Evolutionary conservation across 2,329 filamentous ascomycete genomes (phyloP).

Genomic region (Trichoderma gracile): DNA sequence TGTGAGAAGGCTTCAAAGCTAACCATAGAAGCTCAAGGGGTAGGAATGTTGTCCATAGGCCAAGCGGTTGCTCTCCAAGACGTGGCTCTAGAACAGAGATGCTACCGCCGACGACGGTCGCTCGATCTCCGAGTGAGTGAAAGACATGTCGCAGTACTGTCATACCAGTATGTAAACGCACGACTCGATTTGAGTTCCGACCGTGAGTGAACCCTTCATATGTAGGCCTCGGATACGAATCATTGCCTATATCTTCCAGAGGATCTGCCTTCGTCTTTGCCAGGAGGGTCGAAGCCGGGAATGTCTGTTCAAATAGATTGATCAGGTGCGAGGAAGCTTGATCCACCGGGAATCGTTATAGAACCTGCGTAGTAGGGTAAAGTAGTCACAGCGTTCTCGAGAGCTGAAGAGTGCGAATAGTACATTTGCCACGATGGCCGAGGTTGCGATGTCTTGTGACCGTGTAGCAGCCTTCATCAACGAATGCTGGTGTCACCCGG

Average conservation of each 20-base stretch:
- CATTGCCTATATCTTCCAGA: not conserved
- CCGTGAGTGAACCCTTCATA: not conserved
- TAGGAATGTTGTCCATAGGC: not conserved
- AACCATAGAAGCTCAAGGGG: not conserved
- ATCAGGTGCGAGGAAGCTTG: too few relatives aligned
- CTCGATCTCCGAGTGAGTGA: not conserved
- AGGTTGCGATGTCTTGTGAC: too few relatives aligned
- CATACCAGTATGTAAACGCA: not conserved
- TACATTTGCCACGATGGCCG: too few relatives aligned
- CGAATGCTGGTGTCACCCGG: too few relatives aligned
- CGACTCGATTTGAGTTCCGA: not conserved
- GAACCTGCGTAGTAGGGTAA: too few relatives aligned
- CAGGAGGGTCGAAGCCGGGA: too few relatives aligned
- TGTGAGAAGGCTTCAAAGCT: not conserved
- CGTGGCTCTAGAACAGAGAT: not conserved
- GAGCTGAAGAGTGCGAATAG: too few relatives aligned
- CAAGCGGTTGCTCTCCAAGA: not conserved
- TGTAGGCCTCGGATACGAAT: not conserved
- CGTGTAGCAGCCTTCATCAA: too few relatives aligned
- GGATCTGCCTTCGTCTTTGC: too few relatives aligned
- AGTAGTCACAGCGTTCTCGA: too few relatives aligned
- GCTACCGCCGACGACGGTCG: not conserved
- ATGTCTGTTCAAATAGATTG: too few relatives aligned
- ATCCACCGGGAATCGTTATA: too few relatives aligned
- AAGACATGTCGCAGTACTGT: not conserved